Conservation (phyloP, 1,284 basidiomycete genomes). For the Termitomyces sp. region DNA sequence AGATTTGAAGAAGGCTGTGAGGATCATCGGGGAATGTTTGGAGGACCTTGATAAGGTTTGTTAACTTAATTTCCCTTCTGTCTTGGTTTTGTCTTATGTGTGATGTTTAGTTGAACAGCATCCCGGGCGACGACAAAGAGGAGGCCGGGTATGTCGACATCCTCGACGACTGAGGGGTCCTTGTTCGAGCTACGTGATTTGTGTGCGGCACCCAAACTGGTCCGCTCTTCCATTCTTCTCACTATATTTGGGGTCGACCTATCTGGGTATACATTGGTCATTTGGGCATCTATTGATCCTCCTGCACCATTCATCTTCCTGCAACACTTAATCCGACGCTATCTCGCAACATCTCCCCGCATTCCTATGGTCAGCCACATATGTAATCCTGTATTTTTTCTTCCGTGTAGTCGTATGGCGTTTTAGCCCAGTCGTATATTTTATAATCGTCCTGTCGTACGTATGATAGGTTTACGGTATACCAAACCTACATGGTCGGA, state of each 20-base stretch:
- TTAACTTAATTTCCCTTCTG: neutral
- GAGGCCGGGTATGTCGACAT: slow-evolving; percentile 12
- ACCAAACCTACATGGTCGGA: neutral
- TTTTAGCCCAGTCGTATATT: neutral
- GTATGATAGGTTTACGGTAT: slow-evolving; percentile 2
- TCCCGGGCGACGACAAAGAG: slow-evolving; percentile 21
- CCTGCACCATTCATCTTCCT: neutral
- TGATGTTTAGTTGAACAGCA: slow-evolving; percentile 16
- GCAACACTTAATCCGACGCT: neutral
- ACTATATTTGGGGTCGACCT: neutral
- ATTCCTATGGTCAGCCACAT: neutral
- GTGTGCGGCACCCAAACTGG: slow-evolving; percentile 1
- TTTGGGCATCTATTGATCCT: neutral
- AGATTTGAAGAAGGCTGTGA: slow-evolving; percentile 73
- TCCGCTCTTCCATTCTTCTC: neutral
- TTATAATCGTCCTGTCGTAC: neutral
- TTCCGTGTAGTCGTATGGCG: neutral
- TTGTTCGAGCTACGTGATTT: slow-evolving; percentile 4
- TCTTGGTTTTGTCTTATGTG: neutral
- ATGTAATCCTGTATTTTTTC: neutral
- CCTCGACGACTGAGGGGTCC: slow-evolving; percentile 6
- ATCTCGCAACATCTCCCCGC: neutral
- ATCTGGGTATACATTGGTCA: neutral
- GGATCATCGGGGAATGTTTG: slow-evolving; percentile 75
- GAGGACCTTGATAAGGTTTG: slow-evolving; percentile 78